Base-by-base conservation (phyloP, 1,284 basidiomycete species). In the Malassezia slooffiae region DNA sequence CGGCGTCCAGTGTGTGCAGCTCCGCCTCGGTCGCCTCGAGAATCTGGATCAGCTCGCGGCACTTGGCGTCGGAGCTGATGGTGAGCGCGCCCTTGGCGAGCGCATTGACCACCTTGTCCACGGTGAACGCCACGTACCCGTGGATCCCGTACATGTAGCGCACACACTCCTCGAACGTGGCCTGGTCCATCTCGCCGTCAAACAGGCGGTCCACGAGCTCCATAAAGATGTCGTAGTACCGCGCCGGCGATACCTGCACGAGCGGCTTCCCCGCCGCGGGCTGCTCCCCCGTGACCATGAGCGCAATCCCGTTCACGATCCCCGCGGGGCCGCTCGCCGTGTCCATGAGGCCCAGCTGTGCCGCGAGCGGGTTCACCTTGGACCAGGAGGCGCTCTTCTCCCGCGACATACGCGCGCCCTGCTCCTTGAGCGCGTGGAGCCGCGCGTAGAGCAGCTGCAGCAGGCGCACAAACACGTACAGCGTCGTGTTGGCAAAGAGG, bases 61-160 rank as follows among this genome's bases (percentile, higher is more conserved):
- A 85, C 68, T 83, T 85, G 21, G 75, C 67, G 61, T 96, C 91
- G 3, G 78, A 73, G 24, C 90, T 74, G 41, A 89, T 76, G 23
- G 77, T 74, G 70, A 93, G 87, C 2, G 82, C 62, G 30, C 55
- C 50, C 50, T 69, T 69, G 53, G 66, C 52, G 29, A 69, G 44
- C 16, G 58, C 60, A 3, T 82, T 83, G 41, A 91, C 79, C 37
- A 91, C 76, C 70, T 91, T 88, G 73, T 95, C 89, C n/a, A 93
- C 73, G 0, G 89, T 93, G 67, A 91, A 93, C 62, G 85, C 79
- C 62, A 82, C 82, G 70, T 85, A 91, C 58, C 88, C 89, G 75
- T 88, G 84, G 55, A 82, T 90, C 24, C 88, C 86, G 74, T 91
- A 96, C 77, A 97, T 90, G 79, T 85, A 87, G 48, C 93, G 75